Evolutionary conservation across 441 rosid species (phyloP), one percentile per base, ranked within the genome.

Genomic region (Manihot esculenta): DNA sequence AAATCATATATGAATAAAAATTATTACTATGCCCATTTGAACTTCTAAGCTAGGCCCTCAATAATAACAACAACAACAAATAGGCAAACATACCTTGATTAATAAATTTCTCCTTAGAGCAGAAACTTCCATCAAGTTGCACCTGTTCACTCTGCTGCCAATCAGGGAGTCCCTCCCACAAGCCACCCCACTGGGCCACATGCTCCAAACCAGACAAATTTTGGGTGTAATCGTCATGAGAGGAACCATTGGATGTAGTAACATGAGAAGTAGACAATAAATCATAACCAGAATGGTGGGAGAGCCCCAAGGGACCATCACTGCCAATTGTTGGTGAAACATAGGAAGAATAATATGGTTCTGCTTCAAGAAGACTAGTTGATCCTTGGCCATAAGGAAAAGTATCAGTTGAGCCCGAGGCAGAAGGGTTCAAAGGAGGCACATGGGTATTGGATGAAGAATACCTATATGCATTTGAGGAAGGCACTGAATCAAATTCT

Each of bases 301-400:
- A 61, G 1, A 49, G 20, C 4, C 48, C 70, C 45, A 38, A 54
- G 48, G 55, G 9, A 30, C 50, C 59, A 62, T 68, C 75, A 55
- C 9, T 45, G 17, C 30, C 63, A 64, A 72, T 55, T 9, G 80
- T 30, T 5, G 81, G 73, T 2, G 78, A 75, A 70, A 66, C 71
- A 73, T 75, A 78, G 3, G 87, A 73, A 1, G 89, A 78, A 47
- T 77, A 82, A 74, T 73, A 84, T 1, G 83, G 72, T 51, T 75
- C 38, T 2, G 79, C 84, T 66, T 83, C 85, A 63, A 56, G 66
- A 71, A 75, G 62, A 44, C 65, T 30, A 71, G 71, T 73, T 1
- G 75, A 62, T 54, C 21, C 56, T 17, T 67, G 78, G 59, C 69
- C 76, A 47, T 68, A 78, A 11, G 74, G 42, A 74, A 57, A 70